These are phyloP conservation scores for Polygonum maritimum DNA, from an alignment of 148 eudicot species.

Conservation along the genomic window DNA sequence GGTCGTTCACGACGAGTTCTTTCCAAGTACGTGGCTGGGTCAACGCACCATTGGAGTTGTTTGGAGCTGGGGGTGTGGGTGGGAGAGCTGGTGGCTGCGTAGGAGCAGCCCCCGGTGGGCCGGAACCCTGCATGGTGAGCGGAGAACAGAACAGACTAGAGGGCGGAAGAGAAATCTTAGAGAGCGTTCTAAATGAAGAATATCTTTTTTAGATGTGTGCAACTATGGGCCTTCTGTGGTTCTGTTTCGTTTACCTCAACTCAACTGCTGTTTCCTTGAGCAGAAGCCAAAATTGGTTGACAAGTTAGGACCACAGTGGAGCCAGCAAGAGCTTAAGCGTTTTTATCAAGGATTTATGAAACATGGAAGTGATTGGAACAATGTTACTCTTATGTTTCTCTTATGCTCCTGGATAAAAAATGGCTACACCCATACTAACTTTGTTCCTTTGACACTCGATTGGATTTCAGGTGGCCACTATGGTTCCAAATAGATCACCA, in stretches of 20 bases:
- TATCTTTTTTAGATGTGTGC: no score
- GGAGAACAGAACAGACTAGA: no score
- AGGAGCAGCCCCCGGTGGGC: no score
- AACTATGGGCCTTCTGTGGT: neutral
- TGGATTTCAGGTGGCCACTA: slow-evolving; percentile 33
- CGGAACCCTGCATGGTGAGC: no score
- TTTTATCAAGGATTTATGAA: slow-evolving; percentile 54
- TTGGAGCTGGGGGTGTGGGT: no score
- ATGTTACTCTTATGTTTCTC: slow-evolving; percentile 22
- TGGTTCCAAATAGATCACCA: slow-evolving; percentile 40
- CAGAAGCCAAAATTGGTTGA: slow-evolving; percentile 49
- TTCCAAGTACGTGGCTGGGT: no score
- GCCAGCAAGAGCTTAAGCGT: slow-evolving; percentile 39
- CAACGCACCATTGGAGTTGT: no score
- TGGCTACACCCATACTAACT: neutral
- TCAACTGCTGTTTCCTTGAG: slow-evolving; percentile 4
- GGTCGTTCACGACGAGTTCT: no score
- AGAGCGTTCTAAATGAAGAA: no score
- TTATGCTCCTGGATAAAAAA: neutral
- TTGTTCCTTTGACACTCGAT: neutral
- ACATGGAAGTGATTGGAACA: slow-evolving; percentile 54
- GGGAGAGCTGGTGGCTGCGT: no score
- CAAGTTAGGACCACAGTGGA: slow-evolving; percentile 56
- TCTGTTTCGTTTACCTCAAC: neutral
- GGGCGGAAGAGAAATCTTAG: no score